Evolutionary conservation across 176 grass and related monocot species (phyloP), one percentile per base, ranked within the genome.

Genomic region (Oryza meyeriana): DNA sequence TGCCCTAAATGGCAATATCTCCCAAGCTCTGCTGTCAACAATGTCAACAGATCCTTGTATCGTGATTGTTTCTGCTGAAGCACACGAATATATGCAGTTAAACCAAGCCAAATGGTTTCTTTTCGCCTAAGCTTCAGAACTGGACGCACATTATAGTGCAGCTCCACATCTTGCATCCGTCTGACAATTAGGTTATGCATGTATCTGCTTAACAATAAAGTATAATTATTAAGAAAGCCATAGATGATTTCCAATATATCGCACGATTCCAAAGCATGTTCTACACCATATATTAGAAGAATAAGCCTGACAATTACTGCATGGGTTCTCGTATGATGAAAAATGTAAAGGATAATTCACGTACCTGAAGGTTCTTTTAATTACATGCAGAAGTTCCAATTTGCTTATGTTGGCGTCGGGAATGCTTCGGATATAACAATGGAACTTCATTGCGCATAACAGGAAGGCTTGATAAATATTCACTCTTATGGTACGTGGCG

Each of bases 391-490:
- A 55, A 94, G 33, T 64, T 87, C 83, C 4, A 48, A 71, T 81
- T 85, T 65, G 75, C 31, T 69, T 72, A 71, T 69, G 61, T 66
- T 74, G 77, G 79, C 27, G 75, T 66, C 39, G 71, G 76, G 10
- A 61, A 92, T 82, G 79, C 73, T 77, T 64, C 44, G 73, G 33
- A 91, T n/a, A 61, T 91, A 97, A 66, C 90, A 92, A 68, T 94
- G 95, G 64, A 98, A 98, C 81, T 98, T 98, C 95, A 98, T 98
- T 50, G 95, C 95, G 6, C 92, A 92, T 67, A 98, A 74, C 35
- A 94, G 81, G 86, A 98, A 93, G 52, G 84, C 81, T 66, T 98
- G 95, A 75, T 98, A 94, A 30, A 84, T 57, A 86, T 98, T 98
- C 81, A 94, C 76, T 80, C 88, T 84, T 59, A 98, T 75, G 14